Evolutionary conservation across 192 early-diverging fungal species (phyloP).

Genomic region (Backusella mclennaniae): DNA sequence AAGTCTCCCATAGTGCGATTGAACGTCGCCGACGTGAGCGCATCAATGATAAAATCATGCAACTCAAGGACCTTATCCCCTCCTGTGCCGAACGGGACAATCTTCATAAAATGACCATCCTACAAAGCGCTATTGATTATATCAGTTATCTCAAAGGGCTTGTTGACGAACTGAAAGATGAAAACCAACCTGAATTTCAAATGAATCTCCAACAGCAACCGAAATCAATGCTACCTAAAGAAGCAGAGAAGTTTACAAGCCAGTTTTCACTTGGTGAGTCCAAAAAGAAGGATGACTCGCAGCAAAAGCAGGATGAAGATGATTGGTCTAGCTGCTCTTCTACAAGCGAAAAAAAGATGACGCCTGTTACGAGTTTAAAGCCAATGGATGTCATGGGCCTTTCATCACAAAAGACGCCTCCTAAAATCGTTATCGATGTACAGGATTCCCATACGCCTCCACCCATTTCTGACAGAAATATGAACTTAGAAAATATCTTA

Average conservation of each 20-base stretch:
- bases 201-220: conserved; percentile 18
- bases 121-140: conserved; percentile 74
- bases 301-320: neutral
- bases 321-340: neutral
- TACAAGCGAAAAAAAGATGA: neutral
- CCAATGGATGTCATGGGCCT: conserved; percentile 15
- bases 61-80: conserved; percentile 74
- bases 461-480: conserved; percentile 11
- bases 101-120: conserved; percentile 69
- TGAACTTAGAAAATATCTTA: conserved; percentile 16
- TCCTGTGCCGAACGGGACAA: conserved; percentile 61
- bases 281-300: neutral
- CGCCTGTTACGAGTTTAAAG: neutral
- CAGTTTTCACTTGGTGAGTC: conserved; percentile 17
- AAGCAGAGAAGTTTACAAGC: conserved; percentile 23
- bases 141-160: conserved; percentile 55
- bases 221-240: conserved; percentile 30
- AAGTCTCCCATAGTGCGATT: conserved; percentile 81
- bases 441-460: neutral
- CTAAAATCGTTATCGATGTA: neutral
- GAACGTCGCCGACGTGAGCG: conserved; percentile 82
- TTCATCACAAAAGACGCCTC: neutral
- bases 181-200: conserved; percentile 5
- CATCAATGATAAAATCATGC: conserved; percentile 80
- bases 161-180: conserved; percentile 23